These are phyloP conservation scores for Ailanthus altissimus DNA, from an alignment of 345 rosid species.

Conservation along the genomic window DNA sequence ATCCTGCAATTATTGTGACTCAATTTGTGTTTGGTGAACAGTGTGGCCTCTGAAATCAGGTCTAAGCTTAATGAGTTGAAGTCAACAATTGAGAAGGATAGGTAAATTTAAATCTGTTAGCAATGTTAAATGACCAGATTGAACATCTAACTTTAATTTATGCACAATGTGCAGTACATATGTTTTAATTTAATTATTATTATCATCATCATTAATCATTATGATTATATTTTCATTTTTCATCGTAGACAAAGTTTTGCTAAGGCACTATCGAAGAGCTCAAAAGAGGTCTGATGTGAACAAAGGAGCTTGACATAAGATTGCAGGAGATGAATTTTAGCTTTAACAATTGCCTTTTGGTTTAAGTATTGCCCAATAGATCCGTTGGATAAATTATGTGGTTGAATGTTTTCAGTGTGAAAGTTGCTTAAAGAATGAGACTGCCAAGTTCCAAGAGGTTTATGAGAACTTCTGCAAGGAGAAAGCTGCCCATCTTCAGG, in stretches of 20 bases:
- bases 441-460: conserved; percentile 62
- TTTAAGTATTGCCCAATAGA: not conserved
- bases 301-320: not conserved
- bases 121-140: not conserved
- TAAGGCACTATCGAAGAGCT: conserved; percentile 68
- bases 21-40: conserved; percentile 30
- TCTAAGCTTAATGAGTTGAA: conserved; percentile 70
- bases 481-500: conserved; percentile 54
- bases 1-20: conserved; percentile 13
- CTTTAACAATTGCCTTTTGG: not conserved
- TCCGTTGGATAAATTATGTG: not conserved
- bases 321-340: conserved; percentile 8
- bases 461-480: conserved; percentile 69
- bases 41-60: conserved; percentile 72
- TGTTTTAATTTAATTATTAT: not conserved
- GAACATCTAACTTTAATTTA: not conserved
- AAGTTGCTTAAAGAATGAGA: conserved; percentile 61
- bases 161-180: not conserved
- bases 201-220: too few relatives aligned
- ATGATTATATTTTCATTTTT: conserved; percentile 5
- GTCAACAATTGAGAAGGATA: conserved; percentile 70
- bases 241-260: conserved; percentile 59
- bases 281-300: conserved; percentile 66
- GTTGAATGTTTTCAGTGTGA: conserved; percentile 53
- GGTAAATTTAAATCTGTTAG: conserved; percentile 39